A percentile compares a stretch with the other conserved stretches of the same genome.
Conservation (phyloP, 164 flowering plant species). For the Echeveria elegans region DNA sequence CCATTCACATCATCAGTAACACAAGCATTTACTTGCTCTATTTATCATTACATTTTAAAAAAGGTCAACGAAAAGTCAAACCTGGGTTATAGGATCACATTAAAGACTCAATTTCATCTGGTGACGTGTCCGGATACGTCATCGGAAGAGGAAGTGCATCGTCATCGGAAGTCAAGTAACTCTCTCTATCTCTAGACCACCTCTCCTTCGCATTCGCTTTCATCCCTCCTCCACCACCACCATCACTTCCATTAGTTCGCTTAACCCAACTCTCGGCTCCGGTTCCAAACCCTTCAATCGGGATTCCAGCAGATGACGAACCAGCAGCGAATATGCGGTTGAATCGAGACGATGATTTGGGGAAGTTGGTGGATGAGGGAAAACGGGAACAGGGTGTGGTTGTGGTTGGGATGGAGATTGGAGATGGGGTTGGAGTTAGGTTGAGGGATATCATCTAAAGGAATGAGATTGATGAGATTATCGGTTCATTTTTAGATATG, state of each 20-base stretch:
- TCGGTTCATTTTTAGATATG: background rate
- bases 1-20: too few species aligned
- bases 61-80: constrained; percentile 13
- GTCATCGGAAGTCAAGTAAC: constrained; percentile 58
- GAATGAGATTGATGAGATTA: background rate
- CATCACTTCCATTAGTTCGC: background rate
- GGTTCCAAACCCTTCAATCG: constrained; percentile 11
- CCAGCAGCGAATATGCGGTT: background rate
- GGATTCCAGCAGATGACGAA: background rate
- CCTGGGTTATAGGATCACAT: constrained; percentile 72
- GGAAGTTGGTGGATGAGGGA: background rate
- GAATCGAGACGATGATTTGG: background rate
- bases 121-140: constrained; percentile 75
- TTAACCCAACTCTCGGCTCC: constrained; percentile 9
- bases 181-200: constrained; percentile 83
- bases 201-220: constrained; percentile 56
- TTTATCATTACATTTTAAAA: background rate
- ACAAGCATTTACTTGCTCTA: too few species aligned
- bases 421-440: background rate
- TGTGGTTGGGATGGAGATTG: background rate
- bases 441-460: background rate
- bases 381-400: too few species aligned
- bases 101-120: constrained; percentile 65
- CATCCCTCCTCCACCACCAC: constrained; percentile 14
- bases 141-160: constrained; percentile 91